Base-by-base conservation (phyloP, 2,329 filamentous ascomycete genomes). In the Xylaria sp. region DNA sequence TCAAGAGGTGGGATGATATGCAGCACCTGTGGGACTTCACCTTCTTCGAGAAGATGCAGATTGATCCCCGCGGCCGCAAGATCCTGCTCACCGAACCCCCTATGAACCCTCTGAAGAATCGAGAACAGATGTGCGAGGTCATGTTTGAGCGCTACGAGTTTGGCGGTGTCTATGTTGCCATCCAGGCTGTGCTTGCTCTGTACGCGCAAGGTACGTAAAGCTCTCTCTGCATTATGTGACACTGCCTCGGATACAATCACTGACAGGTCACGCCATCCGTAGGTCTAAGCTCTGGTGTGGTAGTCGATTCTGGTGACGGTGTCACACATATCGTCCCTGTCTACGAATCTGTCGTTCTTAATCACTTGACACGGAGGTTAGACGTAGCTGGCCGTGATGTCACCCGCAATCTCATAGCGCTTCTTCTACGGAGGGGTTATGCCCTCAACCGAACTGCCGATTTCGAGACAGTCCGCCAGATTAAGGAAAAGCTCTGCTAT, bases 1-100 rank as follows among this genome's bases (percentile, higher is more conserved):
- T 99, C 70, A 98, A 97, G 87, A 94, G 93, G 76, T 99, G 95
- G 95, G 95, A 99, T 72, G 95, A 99, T 79, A 99, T 99, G 95
- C 92, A 97, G 83, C 94, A 98, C 76, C 89, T 99, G 59, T 99
- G 95, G 95, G 94, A 99, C 81, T 98, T 96, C 78, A 99, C 95
- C 23, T 99, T 99, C 79, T 90, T 87, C 79, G 94, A 99, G 78
- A 98, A 98, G 87, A 92, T 99, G 87, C 88, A 93, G 78, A 84
- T 99, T 71, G 92, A 98, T 77, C 88, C 95, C 2, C 87, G 87
- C 21, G 94, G 92, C 69, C 92, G 94, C 79, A 99, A 99, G 86
- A 98, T 99, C 77, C 87, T 99, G 68, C 86, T 98, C 71, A 98
- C 94, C 49, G 95, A 99, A 80, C 94, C 95, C 37, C 95, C 95